Evolutionary conservation across 164 flowering plant species (phyloP).

Genomic region (Euptelea pleiosperma): DNA sequence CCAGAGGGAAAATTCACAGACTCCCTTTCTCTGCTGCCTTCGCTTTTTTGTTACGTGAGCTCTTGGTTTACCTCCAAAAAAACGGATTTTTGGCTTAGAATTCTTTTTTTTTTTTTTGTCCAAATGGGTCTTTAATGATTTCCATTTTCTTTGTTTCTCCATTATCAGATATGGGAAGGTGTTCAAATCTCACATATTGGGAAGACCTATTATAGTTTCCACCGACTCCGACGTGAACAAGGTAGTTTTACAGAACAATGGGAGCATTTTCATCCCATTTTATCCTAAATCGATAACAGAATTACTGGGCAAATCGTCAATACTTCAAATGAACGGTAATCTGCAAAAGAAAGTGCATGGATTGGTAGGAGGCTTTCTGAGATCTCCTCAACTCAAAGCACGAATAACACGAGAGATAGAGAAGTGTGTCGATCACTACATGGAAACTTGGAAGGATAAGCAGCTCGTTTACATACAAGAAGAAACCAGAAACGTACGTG

Average conservation of each 20-base stretch:
- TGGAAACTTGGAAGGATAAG: slow-evolving; percentile 54
- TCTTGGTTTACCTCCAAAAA: too few relatives aligned
- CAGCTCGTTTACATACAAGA: slow-evolving; percentile 56
- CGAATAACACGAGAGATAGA: slow-evolving; percentile 55
- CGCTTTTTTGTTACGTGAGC: too few relatives aligned
- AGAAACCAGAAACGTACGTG: slow-evolving; percentile 71
- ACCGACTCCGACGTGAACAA: slow-evolving; percentile 92
- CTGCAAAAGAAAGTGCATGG: slow-evolving; percentile 74
- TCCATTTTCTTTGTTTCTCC: not conserved
- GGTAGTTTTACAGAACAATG: slow-evolving; percentile 71
- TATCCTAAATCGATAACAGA: slow-evolving; percentile 80
- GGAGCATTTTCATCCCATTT: slow-evolving; percentile 57
- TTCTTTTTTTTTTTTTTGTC: too few relatives aligned
- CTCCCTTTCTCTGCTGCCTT: too few relatives aligned
- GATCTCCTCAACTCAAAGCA: slow-evolving; percentile 69
- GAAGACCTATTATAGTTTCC: slow-evolving; percentile 75
- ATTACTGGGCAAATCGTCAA: slow-evolving; percentile 66
- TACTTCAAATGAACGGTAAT: slow-evolving; percentile 63
- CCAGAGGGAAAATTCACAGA: too few relatives aligned
- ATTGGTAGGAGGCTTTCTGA: slow-evolving; percentile 62
- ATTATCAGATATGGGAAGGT: slow-evolving; percentile 74
- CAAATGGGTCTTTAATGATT: too few relatives aligned
- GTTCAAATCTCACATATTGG: slow-evolving; percentile 80
- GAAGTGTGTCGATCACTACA: slow-evolving; percentile 30
- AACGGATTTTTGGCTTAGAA: too few relatives aligned